Conservation (phyloP, 805 yeast genomes). For the Candida pseudofarinosa region DNA sequence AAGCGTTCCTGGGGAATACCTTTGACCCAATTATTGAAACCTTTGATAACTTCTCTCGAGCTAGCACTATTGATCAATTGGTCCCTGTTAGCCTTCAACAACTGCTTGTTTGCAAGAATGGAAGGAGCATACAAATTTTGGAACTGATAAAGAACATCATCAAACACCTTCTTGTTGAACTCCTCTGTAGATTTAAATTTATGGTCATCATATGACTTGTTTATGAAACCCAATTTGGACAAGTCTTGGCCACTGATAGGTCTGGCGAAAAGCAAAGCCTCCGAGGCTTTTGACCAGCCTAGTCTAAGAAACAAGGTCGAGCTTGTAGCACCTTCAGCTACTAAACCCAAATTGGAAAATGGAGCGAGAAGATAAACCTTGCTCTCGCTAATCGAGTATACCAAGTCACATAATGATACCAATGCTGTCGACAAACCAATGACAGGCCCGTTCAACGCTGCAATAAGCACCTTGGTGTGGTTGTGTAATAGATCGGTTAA, state of each 20-base stretch:
- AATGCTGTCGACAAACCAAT: conserved; percentile 75
- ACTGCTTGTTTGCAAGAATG: conserved; percentile 37
- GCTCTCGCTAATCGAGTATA: conserved; percentile 60
- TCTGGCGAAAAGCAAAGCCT: conserved; percentile 66
- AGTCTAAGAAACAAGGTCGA: conserved; percentile 64
- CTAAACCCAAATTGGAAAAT: conserved; percentile 77
- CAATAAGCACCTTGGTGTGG: conserved; percentile 67
- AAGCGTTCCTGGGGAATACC: conserved; percentile 74
- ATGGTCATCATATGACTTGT: conserved; percentile 47
- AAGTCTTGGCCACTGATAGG: conserved; percentile 62
- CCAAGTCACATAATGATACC: conserved; percentile 70
- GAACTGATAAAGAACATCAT: conserved; percentile 31
- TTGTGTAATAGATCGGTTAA: conserved; percentile 64
- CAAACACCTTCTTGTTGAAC: conserved; percentile 39
- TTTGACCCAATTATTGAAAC: conserved; percentile 64
- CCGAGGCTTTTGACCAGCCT: conserved; percentile 69
- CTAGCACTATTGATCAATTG: conserved; percentile 44
- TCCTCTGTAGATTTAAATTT: conserved; percentile 30
- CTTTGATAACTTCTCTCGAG: conserved; percentile 63
- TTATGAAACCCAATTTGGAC: conserved; percentile 54
- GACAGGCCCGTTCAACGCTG: conserved; percentile 83
- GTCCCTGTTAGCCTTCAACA: conserved; percentile 38
- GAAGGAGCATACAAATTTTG: conserved; percentile 43
- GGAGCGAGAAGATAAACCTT: conserved; percentile 65
- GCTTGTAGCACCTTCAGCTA: conserved; percentile 76